Evolutionary conservation across 2,329 filamentous ascomycete genomes (phyloP).

Genomic region (Aspergillus fumigatiaffinis): DNA sequence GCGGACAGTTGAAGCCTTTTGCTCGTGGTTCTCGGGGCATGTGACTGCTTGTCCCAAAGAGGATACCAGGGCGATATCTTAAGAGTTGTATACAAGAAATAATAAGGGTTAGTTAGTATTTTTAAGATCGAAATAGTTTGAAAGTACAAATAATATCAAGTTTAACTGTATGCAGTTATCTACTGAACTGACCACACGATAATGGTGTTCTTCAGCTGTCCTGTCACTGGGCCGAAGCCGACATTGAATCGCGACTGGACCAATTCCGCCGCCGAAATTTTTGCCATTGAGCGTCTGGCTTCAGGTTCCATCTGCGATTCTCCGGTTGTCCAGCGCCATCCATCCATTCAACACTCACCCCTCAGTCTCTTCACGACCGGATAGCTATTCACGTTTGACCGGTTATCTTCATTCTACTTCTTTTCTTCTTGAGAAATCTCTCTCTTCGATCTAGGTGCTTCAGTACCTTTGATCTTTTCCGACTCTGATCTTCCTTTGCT

Average conservation of each 20-base stretch:
- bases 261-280: constrained; percentile 18
- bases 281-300: constrained; percentile 2
- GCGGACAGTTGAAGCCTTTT: constrained; percentile 14
- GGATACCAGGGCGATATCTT: not conserved
- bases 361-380: constrained; percentile 9
- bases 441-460: not conserved
- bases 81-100: not conserved
- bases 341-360: constrained; percentile 3
- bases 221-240: not conserved
- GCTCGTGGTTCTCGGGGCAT: constrained; percentile 13
- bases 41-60: constrained; percentile 5
- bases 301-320: constrained; percentile 1
- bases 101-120: not conserved
- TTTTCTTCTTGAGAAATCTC: not conserved
- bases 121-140: not conserved
- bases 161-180: not conserved
- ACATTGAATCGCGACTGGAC: not conserved
- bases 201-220: too few relatives aligned
- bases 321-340: not conserved
- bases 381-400: constrained; percentile 7
- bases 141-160: not conserved
- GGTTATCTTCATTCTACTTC: not conserved
- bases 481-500: not conserved
- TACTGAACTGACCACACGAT: not conserved
- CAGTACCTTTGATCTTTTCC: not conserved